Evolutionary conservation across 2,329 filamentous ascomycete species (phyloP).

Genomic region (Acephala macrosclerotiorum): DNA sequence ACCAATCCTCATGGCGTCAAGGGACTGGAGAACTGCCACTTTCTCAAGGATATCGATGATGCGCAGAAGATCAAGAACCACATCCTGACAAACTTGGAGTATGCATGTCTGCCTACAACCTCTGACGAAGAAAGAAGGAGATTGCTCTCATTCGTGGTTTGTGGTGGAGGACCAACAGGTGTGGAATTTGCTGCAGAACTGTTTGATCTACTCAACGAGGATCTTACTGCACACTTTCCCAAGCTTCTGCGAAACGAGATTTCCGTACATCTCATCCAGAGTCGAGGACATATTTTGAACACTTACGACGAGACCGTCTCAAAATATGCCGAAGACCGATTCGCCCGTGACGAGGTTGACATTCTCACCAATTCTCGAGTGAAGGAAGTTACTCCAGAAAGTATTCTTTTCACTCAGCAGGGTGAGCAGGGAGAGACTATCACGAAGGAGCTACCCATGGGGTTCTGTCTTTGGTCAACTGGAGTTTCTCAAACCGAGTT

Average conservation of each 20-base stretch:
- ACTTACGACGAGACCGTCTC: slow-evolving; percentile 97
- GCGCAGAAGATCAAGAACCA: slow-evolving; percentile 88
- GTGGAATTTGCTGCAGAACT: slow-evolving; percentile 98
- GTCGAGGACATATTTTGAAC: slow-evolving; percentile 92
- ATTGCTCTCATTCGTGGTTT: slow-evolving; percentile 93
- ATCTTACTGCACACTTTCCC: slow-evolving; percentile 84
- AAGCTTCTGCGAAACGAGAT: slow-evolving; percentile 95
- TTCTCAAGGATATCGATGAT: slow-evolving; percentile 94
- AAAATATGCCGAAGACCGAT: slow-evolving; percentile 88
- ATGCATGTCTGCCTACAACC: slow-evolving; percentile 92
- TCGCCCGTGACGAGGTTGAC: slow-evolving; percentile 89
- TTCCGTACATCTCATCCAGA: slow-evolving; percentile 96
- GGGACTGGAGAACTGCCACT: slow-evolving; percentile 91
- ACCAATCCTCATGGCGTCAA: slow-evolving; percentile 97
- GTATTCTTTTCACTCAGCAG: slow-evolving; percentile 89
- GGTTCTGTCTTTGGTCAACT: slow-evolving; percentile 97
- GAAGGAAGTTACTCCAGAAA: slow-evolving; percentile 83
- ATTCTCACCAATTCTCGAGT: slow-evolving; percentile 93
- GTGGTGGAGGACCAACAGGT: slow-evolving; percentile 92
- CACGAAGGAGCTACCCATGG: slow-evolving; percentile 94
- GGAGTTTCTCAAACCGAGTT: slow-evolving; percentile 89
- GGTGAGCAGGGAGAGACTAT: slow-evolving; percentile 73
- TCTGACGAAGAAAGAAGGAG: slow-evolving; percentile 85
- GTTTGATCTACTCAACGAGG: slow-evolving; percentile 95
- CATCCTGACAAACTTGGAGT: slow-evolving; percentile 88